Evolutionary conservation across 2,329 filamentous ascomycete genomes (phyloP).

Genomic region (Aureobasidium lini): DNA sequence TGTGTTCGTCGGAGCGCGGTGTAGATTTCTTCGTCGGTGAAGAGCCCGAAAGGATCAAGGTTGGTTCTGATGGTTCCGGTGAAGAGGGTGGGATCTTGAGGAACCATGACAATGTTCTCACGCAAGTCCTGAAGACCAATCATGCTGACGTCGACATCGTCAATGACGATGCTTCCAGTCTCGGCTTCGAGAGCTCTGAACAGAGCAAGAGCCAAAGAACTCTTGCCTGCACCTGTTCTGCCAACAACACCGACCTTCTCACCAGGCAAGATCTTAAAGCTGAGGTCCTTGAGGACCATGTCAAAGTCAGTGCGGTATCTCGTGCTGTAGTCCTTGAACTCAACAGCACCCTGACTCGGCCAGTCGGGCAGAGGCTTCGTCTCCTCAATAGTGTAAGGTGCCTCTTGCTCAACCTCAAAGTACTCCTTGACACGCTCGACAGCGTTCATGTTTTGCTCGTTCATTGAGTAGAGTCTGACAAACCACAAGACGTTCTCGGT

Average conservation of each 20-base stretch:
- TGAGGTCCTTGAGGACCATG: slow-evolving; percentile 73
- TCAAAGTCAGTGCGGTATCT: slow-evolving; percentile 83
- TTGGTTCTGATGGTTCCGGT: slow-evolving; percentile 87
- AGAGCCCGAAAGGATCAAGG: slow-evolving; percentile 82
- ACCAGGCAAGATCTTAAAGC: slow-evolving; percentile 73
- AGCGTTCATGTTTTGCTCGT: slow-evolving; percentile 99
- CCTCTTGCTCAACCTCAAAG: slow-evolving; percentile 91
- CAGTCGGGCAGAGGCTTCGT: slow-evolving; percentile 71
- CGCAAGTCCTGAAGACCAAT: slow-evolving; percentile 93
- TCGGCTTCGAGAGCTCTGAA: slow-evolving; percentile 93
- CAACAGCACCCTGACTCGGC: slow-evolving; percentile 77
- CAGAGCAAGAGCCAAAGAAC: slow-evolving; percentile 82
- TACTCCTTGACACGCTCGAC: slow-evolving; percentile 98
- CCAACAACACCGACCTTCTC: slow-evolving; percentile 97
- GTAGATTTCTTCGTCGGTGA: slow-evolving; percentile 87
- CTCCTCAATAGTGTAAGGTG: slow-evolving; percentile 66
- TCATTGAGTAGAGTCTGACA: slow-evolving; percentile 84
- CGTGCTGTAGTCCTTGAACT: slow-evolving; percentile 84
- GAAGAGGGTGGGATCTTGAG: slow-evolving; percentile 92
- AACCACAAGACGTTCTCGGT: slow-evolving; percentile 97
- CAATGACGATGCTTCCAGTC: slow-evolving; percentile 79
- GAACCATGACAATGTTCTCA: slow-evolving; percentile 92
- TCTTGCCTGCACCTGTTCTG: slow-evolving; percentile 92
- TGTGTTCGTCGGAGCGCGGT: slow-evolving; percentile 80
- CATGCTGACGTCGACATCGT: slow-evolving; percentile 78